Conservation (phyloP, 306 rosid genomes). For the Begonia fuchsioides region DNA sequence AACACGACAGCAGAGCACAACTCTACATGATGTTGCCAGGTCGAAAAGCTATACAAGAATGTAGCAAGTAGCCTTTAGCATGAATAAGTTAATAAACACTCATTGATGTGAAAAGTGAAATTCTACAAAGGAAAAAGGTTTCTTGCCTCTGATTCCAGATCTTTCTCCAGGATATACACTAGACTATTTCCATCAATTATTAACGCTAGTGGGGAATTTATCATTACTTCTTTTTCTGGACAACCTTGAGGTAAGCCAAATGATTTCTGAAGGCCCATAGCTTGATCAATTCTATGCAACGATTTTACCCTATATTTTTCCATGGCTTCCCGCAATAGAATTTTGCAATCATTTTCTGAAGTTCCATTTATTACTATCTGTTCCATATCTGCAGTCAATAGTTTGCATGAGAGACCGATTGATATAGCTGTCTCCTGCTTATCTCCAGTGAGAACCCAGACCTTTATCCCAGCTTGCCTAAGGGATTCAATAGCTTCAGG, state of each 20-base stretch:
- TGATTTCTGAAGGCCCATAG: conserved; percentile 22
- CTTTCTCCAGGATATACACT: conserved; percentile 89
- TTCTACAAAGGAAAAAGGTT: conserved; percentile 4
- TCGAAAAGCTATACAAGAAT: conserved; percentile 63
- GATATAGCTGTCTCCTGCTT: conserved; percentile 99
- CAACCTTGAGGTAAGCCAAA: conserved; percentile 25
- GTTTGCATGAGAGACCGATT: conserved; percentile 84
- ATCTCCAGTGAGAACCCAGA: conserved; percentile 99
- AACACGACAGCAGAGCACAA: conserved; percentile 94
- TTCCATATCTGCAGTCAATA: conserved; percentile 63
- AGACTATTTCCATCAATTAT: conserved; percentile 93
- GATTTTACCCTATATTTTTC: conserved; percentile 47
- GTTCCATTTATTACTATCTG: conserved; percentile 69
- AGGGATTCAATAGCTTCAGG: conserved; percentile 87
- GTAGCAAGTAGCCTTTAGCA: conserved; percentile 10
- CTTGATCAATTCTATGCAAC: conserved; percentile 15
- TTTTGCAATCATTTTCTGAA: conserved; percentile 58
- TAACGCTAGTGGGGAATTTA: conserved; percentile 49
- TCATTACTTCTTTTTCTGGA: conserved; percentile 28
- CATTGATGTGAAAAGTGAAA: conserved; percentile 8
- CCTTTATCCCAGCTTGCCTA: conserved; percentile 94
- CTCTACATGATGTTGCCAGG: conserved; percentile 76
- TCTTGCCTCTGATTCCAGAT: conserved; percentile 73
- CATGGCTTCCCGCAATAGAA: conserved; percentile 52
- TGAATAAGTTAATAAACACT: conserved; percentile 2